Evolutionary conservation across 805 yeast species (phyloP), one percentile per base, ranked within the genome.

Genomic region (Candida ovalis): DNA sequence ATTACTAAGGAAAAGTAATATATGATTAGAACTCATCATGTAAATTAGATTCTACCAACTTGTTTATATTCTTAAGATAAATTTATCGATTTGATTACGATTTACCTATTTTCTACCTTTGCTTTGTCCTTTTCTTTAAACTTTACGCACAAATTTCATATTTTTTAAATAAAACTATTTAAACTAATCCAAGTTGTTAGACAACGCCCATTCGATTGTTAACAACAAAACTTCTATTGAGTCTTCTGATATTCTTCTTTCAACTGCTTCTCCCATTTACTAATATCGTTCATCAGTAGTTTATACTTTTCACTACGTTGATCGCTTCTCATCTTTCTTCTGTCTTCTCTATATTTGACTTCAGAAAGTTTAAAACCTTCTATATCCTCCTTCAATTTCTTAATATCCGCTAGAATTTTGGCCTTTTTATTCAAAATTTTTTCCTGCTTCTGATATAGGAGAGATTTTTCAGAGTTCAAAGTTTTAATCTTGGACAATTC

Each of bases 401-500:
- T 49, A 23, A 61, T 51, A 43, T 65, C 70, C 18, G 51, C 51
- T 30, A 45, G 35, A 18, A 68, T 49, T 44, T 67, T 73, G 2
- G 54, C 52, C 40, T 59, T 55, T 49, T 69, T 73, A 37, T 54
- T 57, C 12, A 51, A 46, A 19, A 66, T 48, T 44, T 64, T 67
- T 12, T 71, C 74, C 28, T 61, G 62, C 50, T 71, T 73, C 24
- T 58, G 56, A 1, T 56, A 30, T 9, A 69, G 47, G 8, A 59
- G 60, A 7, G 55, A 58, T 41, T 64, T 50, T 27, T 72, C 75
- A 4, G 45, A 46, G n/a, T 56, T 60, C 24, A 70, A 36, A 9
- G 56, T 50, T 4, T 56, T 52, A 2, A 70, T 52, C 17, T 53
- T 51, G 3, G 50, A 46, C 37, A 57, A 53, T 32, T 60, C 54